A percentile compares a stretch with the other conserved stretches of the same genome.
Evolutionary conservation across 1,139 yeast species (phyloP).

Genomic region (Geotrichum carabidarum): DNA sequence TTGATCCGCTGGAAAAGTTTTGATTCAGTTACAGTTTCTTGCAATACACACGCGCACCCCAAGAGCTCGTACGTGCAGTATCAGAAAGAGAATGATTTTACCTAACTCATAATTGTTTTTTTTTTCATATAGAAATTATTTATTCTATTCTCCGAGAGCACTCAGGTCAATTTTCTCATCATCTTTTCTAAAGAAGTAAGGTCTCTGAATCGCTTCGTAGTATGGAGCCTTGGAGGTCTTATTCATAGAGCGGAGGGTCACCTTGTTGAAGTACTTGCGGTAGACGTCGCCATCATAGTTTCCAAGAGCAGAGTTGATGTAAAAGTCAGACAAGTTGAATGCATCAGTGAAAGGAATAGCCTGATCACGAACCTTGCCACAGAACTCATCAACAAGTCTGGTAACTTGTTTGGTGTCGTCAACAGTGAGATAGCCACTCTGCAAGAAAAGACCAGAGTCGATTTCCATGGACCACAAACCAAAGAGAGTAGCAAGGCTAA

Average conservation of each 20-base stretch:
- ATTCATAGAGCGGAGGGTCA: constrained; percentile 35
- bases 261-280: constrained; percentile 56
- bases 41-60: too few relatives aligned
- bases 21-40: neutral
- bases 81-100: neutral
- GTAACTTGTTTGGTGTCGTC: constrained; percentile 36
- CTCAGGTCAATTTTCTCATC: constrained; percentile 24
- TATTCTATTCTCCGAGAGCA: constrained; percentile 7
- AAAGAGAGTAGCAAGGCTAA: constrained; percentile 53
- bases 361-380: constrained; percentile 50
- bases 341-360: constrained; percentile 82
- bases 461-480: constrained; percentile 69
- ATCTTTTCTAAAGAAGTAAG: constrained; percentile 35
- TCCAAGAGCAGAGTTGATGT: constrained; percentile 83
- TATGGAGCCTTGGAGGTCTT: constrained; percentile 37
- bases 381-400: constrained; percentile 36
- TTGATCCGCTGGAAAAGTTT: neutral
- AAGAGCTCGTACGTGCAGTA: neutral
- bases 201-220: constrained; percentile 38
- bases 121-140: neutral
- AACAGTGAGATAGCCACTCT: constrained; percentile 49
- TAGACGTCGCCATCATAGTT: constrained; percentile 80
- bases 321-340: constrained; percentile 77
- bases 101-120: neutral
- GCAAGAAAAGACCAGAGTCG: constrained; percentile 72